Conservation (phyloP, 2,329 filamentous ascomycete species). For the Lecanicillium sp. region DNA sequence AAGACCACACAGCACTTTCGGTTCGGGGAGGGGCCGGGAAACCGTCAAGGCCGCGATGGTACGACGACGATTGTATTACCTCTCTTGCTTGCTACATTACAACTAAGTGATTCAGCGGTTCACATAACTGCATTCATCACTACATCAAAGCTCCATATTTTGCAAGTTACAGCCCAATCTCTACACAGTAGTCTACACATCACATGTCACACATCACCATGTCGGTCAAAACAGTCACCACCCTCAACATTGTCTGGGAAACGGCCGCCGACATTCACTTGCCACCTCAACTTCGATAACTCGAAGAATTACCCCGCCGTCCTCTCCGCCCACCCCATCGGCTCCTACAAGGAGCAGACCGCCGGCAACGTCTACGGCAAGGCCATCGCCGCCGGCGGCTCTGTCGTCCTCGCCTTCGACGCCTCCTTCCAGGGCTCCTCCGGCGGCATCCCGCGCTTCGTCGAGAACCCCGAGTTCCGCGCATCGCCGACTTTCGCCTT, state of each 20-base stretch:
- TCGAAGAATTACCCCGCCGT: conserved; percentile 14
- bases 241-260: conserved; percentile 8
- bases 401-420: conserved; percentile 24
- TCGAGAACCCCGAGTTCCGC: conserved; percentile 31
- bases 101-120: not conserved
- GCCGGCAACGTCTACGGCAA: conserved; percentile 25
- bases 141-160: not conserved
- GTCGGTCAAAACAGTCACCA: conserved; percentile 1
- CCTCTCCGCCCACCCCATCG: conserved; percentile 26
- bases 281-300: not conserved
- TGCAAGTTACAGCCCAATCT: not conserved
- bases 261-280: conserved; percentile 3
- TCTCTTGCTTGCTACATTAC: not conserved
- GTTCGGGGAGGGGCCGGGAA: no score
- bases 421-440: conserved; percentile 31
- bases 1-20: no score
- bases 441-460: conserved; percentile 25
- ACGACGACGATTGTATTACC: no score
- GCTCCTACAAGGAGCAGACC: conserved; percentile 32
- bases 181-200: not conserved
- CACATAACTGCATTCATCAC: not conserved
- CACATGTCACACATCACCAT: not conserved
- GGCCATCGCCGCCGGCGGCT: conserved; percentile 26
- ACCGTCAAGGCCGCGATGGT: no score
- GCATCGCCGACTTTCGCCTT: conserved; percentile 27